These are phyloP conservation scores for Talaromyces amestolkiae DNA, from an alignment of 2,329 filamentous ascomycete species.

Conservation along the genomic window DNA sequence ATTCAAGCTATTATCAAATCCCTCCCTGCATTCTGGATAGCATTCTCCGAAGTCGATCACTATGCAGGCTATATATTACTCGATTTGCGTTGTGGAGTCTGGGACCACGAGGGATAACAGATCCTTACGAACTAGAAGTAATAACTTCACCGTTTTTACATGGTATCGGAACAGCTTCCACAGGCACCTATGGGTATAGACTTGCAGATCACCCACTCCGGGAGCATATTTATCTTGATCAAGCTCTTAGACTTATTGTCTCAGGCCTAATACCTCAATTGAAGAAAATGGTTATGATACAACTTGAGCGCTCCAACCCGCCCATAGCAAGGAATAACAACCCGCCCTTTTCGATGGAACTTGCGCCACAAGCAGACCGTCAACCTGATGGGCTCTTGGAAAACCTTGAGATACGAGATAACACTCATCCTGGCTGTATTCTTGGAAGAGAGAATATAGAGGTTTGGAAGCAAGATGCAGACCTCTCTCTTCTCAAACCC, in stretches of 20 bases:
- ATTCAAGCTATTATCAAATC: background rate
- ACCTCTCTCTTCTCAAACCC: background rate
- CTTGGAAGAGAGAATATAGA: background rate
- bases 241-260: background rate
- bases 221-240: background rate
- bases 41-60: background rate
- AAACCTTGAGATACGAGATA: background rate
- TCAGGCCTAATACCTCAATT: background rate
- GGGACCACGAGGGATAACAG: background rate
- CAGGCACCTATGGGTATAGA: background rate
- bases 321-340: background rate
- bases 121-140: background rate
- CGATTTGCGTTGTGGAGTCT: background rate
- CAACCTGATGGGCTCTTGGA: background rate
- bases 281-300: background rate
- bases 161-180: background rate
- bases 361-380: background rate
- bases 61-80: slow-evolving; percentile 2
- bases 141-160: background rate
- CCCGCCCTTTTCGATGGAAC: background rate
- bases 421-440: background rate
- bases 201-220: background rate
- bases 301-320: background rate
- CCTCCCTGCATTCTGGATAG: background rate
- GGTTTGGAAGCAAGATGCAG: background rate